Evolutionary conservation across 2,329 filamentous ascomycete genomes (phyloP).

Genomic region (Fusarium coicis): DNA sequence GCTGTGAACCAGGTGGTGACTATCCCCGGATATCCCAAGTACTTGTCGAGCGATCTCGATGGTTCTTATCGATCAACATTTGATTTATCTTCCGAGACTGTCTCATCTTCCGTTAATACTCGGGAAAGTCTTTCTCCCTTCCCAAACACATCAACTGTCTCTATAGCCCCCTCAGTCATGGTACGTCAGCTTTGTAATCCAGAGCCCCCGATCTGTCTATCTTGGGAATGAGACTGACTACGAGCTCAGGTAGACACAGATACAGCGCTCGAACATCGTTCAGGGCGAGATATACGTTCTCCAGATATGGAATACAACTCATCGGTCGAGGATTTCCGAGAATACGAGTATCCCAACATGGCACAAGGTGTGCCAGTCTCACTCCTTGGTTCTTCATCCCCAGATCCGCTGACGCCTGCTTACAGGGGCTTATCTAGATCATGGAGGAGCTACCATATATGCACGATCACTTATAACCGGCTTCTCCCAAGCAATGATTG

Average conservation of each 20-base stretch:
- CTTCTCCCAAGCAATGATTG: slow-evolving; percentile 65
- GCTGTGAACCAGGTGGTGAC: neutral
- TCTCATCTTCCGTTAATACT: neutral
- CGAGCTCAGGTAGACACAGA: slow-evolving; percentile 18
- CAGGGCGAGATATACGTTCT: slow-evolving; percentile 7
- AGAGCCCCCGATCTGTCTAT: neutral
- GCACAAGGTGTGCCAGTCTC: slow-evolving; percentile 34
- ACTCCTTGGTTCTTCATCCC: neutral
- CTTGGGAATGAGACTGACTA: neutral
- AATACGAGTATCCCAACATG: slow-evolving; percentile 45
- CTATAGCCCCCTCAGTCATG: slow-evolving; percentile 27
- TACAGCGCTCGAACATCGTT: slow-evolving; percentile 15
- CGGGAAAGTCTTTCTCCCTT: neutral
- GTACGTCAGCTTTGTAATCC: slow-evolving; percentile 24
- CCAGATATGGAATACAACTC: slow-evolving; percentile 41
- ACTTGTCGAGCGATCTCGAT: neutral
- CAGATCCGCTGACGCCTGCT: slow-evolving; percentile 6
- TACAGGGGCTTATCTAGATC: slow-evolving; percentile 63
- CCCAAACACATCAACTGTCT: neutral
- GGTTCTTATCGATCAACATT: neutral
- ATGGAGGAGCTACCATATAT: slow-evolving; percentile 68
- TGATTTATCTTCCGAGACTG: neutral
- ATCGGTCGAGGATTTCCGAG: slow-evolving; percentile 39
- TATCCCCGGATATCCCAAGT: neutral
- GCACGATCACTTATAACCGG: slow-evolving; percentile 66